These are phyloP conservation scores for Zygnema cylindricum DNA, from an alignment of 139 green algal species.

Conservation along the genomic window DNA sequence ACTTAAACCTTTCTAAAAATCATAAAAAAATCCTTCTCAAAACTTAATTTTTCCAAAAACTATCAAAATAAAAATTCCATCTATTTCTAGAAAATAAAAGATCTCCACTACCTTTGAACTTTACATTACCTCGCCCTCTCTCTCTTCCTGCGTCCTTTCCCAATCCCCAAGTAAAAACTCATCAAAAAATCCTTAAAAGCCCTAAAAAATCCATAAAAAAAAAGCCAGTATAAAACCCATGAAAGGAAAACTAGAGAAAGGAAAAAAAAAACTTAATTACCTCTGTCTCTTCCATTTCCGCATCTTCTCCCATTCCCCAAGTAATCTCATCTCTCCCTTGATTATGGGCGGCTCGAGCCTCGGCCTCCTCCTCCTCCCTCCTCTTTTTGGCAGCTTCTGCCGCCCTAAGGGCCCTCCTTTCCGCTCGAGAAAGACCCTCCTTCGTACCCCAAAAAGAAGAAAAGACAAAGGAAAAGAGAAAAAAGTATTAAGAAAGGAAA, in stretches of 20 bases:
- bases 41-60: neutral
- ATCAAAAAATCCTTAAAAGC: neutral
- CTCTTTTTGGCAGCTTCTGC: slow-evolving; percentile 54
- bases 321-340: slow-evolving; percentile 58
- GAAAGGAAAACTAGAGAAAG: neutral
- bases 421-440: slow-evolving; percentile 57
- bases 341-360: slow-evolving; percentile 65
- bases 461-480: no score
- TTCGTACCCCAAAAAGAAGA: neutral
- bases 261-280: neutral
- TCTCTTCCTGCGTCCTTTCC: no score
- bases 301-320: slow-evolving; percentile 77
- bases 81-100: no score
- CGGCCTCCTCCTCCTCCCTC: slow-evolving; percentile 58
- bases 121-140: no score
- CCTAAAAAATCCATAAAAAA: neutral
- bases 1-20: neutral
- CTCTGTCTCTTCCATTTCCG: slow-evolving; percentile 24
- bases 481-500: no score
- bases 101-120: no score
- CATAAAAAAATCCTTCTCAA: neutral
- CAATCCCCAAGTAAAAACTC: no score
- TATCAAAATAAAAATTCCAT: no score
- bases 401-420: slow-evolving; percentile 51
- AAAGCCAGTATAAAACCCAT: neutral